These are phyloP conservation scores for Hanseniaspora valbyensis DNA, from an alignment of 805 yeast genomes.

Conservation along the genomic window DNA sequence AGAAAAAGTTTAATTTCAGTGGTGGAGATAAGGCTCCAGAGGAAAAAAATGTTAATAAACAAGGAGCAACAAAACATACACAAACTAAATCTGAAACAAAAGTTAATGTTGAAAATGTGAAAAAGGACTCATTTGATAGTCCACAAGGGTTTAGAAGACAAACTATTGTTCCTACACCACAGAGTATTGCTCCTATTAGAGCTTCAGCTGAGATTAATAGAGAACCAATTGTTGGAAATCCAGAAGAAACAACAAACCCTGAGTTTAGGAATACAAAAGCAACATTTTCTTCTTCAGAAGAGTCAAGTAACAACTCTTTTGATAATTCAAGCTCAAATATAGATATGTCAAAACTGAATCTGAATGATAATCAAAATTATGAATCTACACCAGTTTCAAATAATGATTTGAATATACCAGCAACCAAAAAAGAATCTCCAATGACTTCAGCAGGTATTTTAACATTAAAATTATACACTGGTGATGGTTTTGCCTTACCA, in stretches of 20 bases:
- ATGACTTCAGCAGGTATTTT: constrained; percentile 43
- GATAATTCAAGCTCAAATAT: not conserved
- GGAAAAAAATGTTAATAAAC: not conserved
- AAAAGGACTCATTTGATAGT: constrained; percentile 1
- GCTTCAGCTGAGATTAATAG: not conserved
- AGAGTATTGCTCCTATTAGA: not conserved
- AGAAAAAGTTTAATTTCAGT: constrained; percentile 12
- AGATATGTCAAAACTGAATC: not conserved
- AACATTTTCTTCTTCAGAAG: not conserved
- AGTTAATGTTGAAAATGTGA: not conserved
- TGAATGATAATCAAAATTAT: not conserved
- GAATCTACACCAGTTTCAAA: not conserved
- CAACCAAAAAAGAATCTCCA: not conserved
- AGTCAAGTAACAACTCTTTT: not conserved
- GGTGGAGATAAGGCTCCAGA: constrained; percentile 6
- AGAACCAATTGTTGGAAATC: not conserved
- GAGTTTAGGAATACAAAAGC: not conserved
- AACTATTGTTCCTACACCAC: constrained; percentile 7
- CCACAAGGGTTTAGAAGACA: constrained; percentile 8
- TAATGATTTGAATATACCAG: not conserved
- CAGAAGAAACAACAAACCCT: not conserved
- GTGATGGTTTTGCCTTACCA: constrained; percentile 59
- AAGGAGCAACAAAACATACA: not conserved
- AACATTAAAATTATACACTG: constrained; percentile 65
- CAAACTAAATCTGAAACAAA: not conserved